phyloP scores from a whole-genome alignment of 2,329 filamentous ascomycete species.

The Sclerotinia spermophila region DNA sequence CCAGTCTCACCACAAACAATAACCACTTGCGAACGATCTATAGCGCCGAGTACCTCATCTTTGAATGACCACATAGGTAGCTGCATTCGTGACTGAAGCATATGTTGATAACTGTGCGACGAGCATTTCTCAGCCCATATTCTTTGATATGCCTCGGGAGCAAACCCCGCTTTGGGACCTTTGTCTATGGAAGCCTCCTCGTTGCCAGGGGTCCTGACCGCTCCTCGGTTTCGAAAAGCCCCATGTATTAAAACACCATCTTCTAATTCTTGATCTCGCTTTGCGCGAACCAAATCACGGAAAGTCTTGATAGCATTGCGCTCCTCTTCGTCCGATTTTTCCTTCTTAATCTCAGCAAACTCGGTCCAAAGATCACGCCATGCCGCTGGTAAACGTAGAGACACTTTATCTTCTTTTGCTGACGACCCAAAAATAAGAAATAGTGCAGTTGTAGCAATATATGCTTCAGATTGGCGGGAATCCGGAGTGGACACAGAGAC shows the following conservation, averaged over 20 bases:
- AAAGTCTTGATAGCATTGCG: conserved; percentile 65
- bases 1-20: conserved; percentile 97
- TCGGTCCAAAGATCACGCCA: conserved; percentile 89
- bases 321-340: conserved; percentile 65
- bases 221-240: conserved; percentile 64
- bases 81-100: conserved; percentile 61
- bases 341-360: conserved; percentile 67
- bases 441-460: conserved; percentile 74
- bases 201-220: conserved; percentile 46
- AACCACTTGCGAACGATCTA: conserved; percentile 77
- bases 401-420: conserved; percentile 80
- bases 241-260: conserved; percentile 74
- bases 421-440: conserved; percentile 78
- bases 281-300: conserved; percentile 64
- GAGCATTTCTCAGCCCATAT: conserved; percentile 70
- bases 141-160: conserved; percentile 45
- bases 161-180: conserved; percentile 30
- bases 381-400: conserved; percentile 68
- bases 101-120: conserved; percentile 39
- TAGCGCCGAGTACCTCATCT: conserved; percentile 69
- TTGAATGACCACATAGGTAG: conserved; percentile 89
- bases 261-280: conserved; percentile 65
- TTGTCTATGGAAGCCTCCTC: conserved; percentile 44
- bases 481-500: conserved; percentile 69
- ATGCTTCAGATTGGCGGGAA: conserved; percentile 78